phyloP scores from a whole-genome alignment of 2,329 filamentous ascomycete species.

The Tolypocladium nubicola region DNA sequence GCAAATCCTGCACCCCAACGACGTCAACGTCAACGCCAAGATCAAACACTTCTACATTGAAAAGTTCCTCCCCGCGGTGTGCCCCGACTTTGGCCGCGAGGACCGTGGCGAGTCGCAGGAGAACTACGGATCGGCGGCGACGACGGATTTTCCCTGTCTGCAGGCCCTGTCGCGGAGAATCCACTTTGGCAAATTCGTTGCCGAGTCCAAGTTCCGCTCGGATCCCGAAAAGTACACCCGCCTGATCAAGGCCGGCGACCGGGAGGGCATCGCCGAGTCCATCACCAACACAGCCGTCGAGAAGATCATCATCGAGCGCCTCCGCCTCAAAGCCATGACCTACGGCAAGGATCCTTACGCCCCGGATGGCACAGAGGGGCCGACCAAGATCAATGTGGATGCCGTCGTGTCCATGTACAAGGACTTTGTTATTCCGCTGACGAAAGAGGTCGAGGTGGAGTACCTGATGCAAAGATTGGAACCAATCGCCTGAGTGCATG shows the following conservation, averaged over 20 bases:
- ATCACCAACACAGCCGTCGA: slow-evolving; percentile 89
- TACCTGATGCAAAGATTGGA: slow-evolving; percentile 90
- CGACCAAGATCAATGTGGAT: slow-evolving; percentile 80
- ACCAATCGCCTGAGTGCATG: slow-evolving; percentile 6
- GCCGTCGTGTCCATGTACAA: slow-evolving; percentile 85
- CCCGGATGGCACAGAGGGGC: slow-evolving; percentile 38
- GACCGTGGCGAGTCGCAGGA: slow-evolving; percentile 81
- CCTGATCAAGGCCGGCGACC: slow-evolving; percentile 72
- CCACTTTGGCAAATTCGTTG: slow-evolving; percentile 98
- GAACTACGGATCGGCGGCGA: slow-evolving; percentile 90
- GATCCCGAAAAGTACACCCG: slow-evolving; percentile 71
- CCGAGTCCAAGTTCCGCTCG: slow-evolving; percentile 85
- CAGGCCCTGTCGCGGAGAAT: slow-evolving; percentile 86
- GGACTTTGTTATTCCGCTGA: slow-evolving; percentile 89
- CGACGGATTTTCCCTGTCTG: slow-evolving; percentile 79
- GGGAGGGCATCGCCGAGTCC: slow-evolving; percentile 71
- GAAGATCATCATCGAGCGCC: slow-evolving; percentile 76
- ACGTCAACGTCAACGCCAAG: slow-evolving; percentile 80
- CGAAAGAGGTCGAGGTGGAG: slow-evolving; percentile 97
- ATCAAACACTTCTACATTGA: slow-evolving; percentile 81
- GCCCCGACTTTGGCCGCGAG: slow-evolving; percentile 62
- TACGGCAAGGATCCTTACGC: slow-evolving; percentile 84
- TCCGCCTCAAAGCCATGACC: slow-evolving; percentile 81
- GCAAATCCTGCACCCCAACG: slow-evolving; percentile 73
- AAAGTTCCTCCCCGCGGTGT: slow-evolving; percentile 74